A percentile compares a stretch with the other conserved stretches of the same genome.
These are phyloP conservation scores for Fonsecaea pedrosoi DNA, from an alignment of 2,329 filamentous ascomycete genomes.

Conservation along the genomic window DNA sequence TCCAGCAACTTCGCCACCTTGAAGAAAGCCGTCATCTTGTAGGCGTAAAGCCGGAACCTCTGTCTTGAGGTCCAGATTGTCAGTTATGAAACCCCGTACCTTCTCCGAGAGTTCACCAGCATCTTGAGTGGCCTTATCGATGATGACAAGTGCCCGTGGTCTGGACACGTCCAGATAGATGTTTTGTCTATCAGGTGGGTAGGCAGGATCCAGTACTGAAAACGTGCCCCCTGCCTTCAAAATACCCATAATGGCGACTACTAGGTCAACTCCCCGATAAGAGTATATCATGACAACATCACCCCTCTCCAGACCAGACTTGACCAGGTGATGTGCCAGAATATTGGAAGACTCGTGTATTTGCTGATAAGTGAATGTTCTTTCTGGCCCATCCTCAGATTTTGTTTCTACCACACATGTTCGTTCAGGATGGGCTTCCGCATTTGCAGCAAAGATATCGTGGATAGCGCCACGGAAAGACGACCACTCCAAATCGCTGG, in stretches of 20 bases:
- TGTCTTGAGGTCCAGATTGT: conserved; percentile 74
- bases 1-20: conserved; percentile 71
- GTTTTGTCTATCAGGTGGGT: conserved; percentile 80
- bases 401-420: conserved; percentile 72
- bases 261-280: conserved; percentile 78
- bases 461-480: conserved; percentile 55
- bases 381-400: conserved; percentile 59
- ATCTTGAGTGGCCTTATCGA: conserved; percentile 74
- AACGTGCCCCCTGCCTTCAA: conserved; percentile 65
- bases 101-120: conserved; percentile 66
- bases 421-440: conserved; percentile 70
- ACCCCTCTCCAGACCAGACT: conserved; percentile 74
- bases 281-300: conserved; percentile 95
- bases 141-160: conserved; percentile 74
- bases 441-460: conserved; percentile 56
- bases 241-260: conserved; percentile 80
- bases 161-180: conserved; percentile 82
- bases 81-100: conserved; percentile 72
- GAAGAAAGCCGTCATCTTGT: conserved; percentile 71
- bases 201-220: conserved; percentile 75
- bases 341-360: conserved; percentile 85
- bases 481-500: conserved; percentile 54
- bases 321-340: conserved; percentile 77
- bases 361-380: conserved; percentile 80
- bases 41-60: conserved; percentile 77